phyloP scores from a whole-genome alignment of 257 asterid species.

The Solanum piurae region DNA sequence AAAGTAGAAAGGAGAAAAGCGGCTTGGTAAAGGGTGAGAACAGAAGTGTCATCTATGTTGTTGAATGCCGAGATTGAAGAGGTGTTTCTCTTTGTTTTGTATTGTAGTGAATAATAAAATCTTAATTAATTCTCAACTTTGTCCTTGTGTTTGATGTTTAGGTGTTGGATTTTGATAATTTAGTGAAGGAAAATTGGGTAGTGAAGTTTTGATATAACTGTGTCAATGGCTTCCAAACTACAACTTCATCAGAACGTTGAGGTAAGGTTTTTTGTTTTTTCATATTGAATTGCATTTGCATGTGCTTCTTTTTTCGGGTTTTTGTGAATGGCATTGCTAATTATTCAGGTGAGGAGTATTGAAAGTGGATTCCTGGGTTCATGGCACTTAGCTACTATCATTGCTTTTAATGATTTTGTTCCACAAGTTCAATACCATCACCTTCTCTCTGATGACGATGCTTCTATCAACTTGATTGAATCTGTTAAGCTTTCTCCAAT shows the following conservation, averaged over 20 bases:
- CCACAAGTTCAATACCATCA: constrained; percentile 45
- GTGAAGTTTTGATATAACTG: background rate
- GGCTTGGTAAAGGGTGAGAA: background rate
- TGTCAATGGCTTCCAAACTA: background rate
- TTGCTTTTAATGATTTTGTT: constrained; percentile 5
- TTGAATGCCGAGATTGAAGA: background rate
- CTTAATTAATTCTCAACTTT: background rate
- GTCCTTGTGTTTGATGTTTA: background rate
- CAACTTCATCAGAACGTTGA: background rate
- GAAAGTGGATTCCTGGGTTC: constrained; percentile 62
- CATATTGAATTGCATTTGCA: background rate
- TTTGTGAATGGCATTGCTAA: background rate
- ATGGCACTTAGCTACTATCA: constrained; percentile 44
- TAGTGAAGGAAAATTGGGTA: background rate
- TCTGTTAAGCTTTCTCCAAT: constrained; percentile 34
- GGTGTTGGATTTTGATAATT: background rate
- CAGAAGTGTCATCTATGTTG: background rate
- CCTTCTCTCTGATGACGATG: constrained; percentile 39
- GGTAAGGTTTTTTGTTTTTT: background rate
- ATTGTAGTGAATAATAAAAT: background rate
- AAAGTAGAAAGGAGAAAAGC: background rate
- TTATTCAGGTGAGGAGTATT: constrained; percentile 48
- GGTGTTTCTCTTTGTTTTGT: background rate
- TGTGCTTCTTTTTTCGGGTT: background rate
- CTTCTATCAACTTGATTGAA: constrained; percentile 28